Evolutionary conservation across 345 rosid species (phyloP), one percentile per base, ranked within the genome.

Genomic region (Pistacia vera): DNA sequence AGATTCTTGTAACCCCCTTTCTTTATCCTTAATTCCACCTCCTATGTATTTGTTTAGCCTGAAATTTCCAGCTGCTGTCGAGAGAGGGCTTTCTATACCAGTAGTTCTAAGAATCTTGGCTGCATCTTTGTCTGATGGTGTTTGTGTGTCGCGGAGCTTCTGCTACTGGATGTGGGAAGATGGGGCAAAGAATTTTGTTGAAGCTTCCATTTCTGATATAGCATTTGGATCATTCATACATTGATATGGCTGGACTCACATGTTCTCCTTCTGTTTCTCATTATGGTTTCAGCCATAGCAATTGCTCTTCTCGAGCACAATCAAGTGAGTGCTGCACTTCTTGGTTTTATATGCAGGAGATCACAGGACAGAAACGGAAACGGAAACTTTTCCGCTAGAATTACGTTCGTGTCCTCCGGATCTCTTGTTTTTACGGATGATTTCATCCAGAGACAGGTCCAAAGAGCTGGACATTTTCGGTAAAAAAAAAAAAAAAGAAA

Each of bases 11-110:
- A 72, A 96, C 97, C 68, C 95, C n/a, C 93, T 96, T 66, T 86
- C 90, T 80, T 63, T 91, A 81, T 92, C 93, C 70, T 81, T 96
- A 68, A 83, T 93, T 90, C 99, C 99, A 4, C 98, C 97, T 80
- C 98, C 98, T 74, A 82, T 96, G 90, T 82, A 81, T 81, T 86
- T 88, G 62, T 92, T 96, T 83, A 87, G 86, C 88, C 87, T 93
- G 61, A 88, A 81, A 70, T 92, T 93, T 86, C 76, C 92, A 16
- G 79, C 86, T 57, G 82, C 93, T 28, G 90, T 96, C 80, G 81
- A 13, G 99, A 92, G 33, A 71, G 92, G 70, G 83, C 93, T 79
- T 86, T 88, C 62, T 86, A 86, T 84, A 84, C 87, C 54, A 88
- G 79, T 80, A 86, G 81, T 64, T 83, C 90, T 63, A 93, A 87